Evolutionary conservation across 2,329 filamentous ascomycete species (phyloP), one percentile per base, ranked within the genome.

Genomic region (Teratosphaeria epicoccoides): DNA sequence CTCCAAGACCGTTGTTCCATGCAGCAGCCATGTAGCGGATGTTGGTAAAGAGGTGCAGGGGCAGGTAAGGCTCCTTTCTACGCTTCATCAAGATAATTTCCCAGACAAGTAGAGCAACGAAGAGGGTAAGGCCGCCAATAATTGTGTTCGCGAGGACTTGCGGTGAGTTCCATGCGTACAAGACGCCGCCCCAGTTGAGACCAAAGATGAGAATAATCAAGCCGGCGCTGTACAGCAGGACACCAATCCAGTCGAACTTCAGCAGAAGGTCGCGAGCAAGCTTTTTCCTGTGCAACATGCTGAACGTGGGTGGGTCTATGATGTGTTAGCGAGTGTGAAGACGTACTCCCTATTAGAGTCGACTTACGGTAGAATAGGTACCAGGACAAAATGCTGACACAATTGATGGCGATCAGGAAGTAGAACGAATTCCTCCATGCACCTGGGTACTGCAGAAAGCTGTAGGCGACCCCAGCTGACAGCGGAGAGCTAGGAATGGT

Each of bases 281-380:
- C 49, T 56, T 56, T 53, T 62, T 60, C 3, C 60, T 52, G 26
- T 63, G 61, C 51, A 61, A 48, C 58, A 61, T 60, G 44, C 57
- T 60, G 47, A 63, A 63, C 17, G 60, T 63, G 14, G 61, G 61
- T 22, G 61, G 61, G 28, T 60, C n/a, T n/a, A n/a, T n/a, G n/a
- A n/a, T n/a, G n/a, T n/a, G n/a, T n/a, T n/a, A n/a, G n/a, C n/a
- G n/a, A n/a, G n/a, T n/a, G n/a, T n/a, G n/a, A n/a, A n/a, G n/a
- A n/a, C n/a, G n/a, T n/a, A n/a, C n/a, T n/a, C n/a, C n/a, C n/a
- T n/a, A n/a, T n/a, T n/a, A n/a, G n/a, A n/a, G n/a, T n/a, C n/a
- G n/a, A n/a, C n/a, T n/a, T n/a, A n/a, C n/a, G 63, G 52, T 70
- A 70, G 56, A 68, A 70, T 48, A 69, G 64, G 46, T 56, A 60